phyloP scores from a whole-genome alignment of 2,329 filamentous ascomycete genomes.

The Scytalidium sp. region DNA sequence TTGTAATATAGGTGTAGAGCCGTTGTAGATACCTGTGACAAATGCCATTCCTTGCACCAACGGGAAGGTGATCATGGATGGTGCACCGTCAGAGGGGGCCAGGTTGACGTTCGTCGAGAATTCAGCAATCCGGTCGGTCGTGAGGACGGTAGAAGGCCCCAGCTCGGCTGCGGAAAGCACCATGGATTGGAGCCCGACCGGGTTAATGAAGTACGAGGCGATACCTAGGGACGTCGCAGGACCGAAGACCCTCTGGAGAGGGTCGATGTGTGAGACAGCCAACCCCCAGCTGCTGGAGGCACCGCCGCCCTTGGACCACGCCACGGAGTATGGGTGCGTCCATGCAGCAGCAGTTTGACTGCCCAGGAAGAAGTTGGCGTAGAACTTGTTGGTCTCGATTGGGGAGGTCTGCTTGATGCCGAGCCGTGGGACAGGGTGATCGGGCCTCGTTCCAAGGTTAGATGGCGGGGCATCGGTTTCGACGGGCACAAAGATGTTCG shows the following conservation, averaged over 20 bases:
- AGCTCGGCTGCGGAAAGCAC: conserved; percentile 78
- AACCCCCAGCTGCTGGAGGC: conserved; percentile 71
- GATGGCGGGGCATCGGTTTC: conserved; percentile 48
- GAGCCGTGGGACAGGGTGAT: conserved; percentile 57
- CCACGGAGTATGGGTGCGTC: conserved; percentile 71
- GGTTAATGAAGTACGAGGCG: conserved; percentile 73
- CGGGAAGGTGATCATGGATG: conserved; percentile 70
- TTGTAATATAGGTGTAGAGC: conserved; percentile 69
- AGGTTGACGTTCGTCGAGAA: conserved; percentile 69
- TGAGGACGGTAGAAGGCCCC: conserved; percentile 53
- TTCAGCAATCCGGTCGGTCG: conserved; percentile 50
- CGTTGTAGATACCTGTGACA: conserved; percentile 73
- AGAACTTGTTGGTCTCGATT: conserved; percentile 77
- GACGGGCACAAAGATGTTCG: conserved; percentile 57
- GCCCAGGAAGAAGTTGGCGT: conserved; percentile 76
- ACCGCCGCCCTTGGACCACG: conserved; percentile 64
- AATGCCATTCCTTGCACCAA: conserved; percentile 89
- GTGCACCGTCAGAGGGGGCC: conserved; percentile 45
- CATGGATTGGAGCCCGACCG: conserved; percentile 77
- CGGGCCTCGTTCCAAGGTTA: conserved; percentile 42
- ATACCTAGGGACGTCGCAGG: conserved; percentile 53
- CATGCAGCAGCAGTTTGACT: conserved; percentile 67
- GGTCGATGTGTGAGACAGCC: conserved; percentile 70
- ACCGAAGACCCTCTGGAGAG: conserved; percentile 65
- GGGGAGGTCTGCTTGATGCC: conserved; percentile 46